Evolutionary conservation across 208 protist genomes (phyloP), one percentile per base, ranked within the genome.

Genomic region (Acanthamoeba castellanii): DNA sequence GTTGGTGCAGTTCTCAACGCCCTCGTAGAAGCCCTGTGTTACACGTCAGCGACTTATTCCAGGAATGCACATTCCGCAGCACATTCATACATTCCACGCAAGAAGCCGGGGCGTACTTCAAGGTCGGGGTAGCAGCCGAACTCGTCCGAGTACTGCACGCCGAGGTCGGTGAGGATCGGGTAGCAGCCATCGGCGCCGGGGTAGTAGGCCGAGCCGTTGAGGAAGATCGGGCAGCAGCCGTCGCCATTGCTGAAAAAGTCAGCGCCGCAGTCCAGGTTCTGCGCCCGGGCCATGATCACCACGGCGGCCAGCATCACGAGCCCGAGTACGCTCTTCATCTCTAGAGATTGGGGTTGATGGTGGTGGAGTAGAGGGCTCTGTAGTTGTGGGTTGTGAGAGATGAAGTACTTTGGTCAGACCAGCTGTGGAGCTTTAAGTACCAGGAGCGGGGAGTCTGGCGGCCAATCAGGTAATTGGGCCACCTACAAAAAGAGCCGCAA

Each of bases 161-260:
- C 68, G 14, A 74, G 68, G 68, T 74, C 27, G n/a, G 68, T 74
- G 20, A 74, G n/a, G 18, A 74, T 37, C 2, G 68, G 68, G 68
- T 74, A 74, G 68, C 68, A 74, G 1, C 68, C 68, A 8, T 74
- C n/a, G 68, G 16, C n/a, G 68, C 68, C 68, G 7, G 68, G 68
- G n/a, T 74, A 74, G 68, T 74, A 74, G 30, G 68, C 68, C 30
- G 68, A 30, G 32, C 68, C 68, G 68, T 74, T 74, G 68, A 74
- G 25, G 68, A 42, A 74, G 68, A 74, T 74, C 9, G 68, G 68
- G 68, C 68, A 74, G 68, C 68, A 74, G 32, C 68, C 68, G 68
- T 74, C n/a, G n/a, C 32, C n/a, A 37, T 74, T 74, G 68, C 68
- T 74, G 68, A 74, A 74, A 27, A 74, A 74, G n/a, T 27, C 68